phyloP scores from a whole-genome alignment of 345 rosid genomes.

The Noccaea bulbosa region DNA sequence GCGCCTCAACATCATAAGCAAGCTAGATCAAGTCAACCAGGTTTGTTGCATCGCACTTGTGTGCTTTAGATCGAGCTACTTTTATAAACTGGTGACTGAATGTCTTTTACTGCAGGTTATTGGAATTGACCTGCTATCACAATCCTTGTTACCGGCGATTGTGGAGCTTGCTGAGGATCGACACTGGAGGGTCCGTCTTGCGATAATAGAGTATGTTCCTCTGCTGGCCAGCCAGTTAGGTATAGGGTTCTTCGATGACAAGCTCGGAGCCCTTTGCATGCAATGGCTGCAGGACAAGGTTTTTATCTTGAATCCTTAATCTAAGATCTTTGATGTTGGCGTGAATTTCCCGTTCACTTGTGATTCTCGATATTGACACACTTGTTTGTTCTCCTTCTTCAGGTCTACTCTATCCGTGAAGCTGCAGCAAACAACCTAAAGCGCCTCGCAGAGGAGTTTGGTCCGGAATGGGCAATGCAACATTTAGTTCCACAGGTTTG shows the following conservation, averaged over 20 bases:
- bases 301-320: neutral
- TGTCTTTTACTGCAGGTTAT: conserved; percentile 63
- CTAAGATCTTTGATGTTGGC: neutral
- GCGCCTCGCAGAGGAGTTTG: conserved; percentile 90
- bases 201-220: conserved; percentile 96
- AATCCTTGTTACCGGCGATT: conserved; percentile 92
- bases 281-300: conserved; percentile 99
- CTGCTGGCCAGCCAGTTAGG: conserved; percentile 95
- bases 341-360: neutral
- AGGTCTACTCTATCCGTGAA: conserved; percentile 88
- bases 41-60: conserved; percentile 47
- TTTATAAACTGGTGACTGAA: neutral
- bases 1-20: conserved; percentile 95
- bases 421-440: conserved; percentile 86
- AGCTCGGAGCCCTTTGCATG: conserved; percentile 95
- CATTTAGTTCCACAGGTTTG: conserved; percentile 84
- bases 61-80: conserved; percentile 1
- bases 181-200: conserved; percentile 99
- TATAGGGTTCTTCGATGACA: conserved; percentile 88
- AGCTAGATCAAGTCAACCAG: conserved; percentile 99
- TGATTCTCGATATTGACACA: conserved; percentile 25
- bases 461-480: conserved; percentile 91
- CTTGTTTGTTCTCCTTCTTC: conserved; percentile 5
- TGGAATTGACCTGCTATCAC: conserved; percentile 95
- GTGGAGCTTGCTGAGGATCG: conserved; percentile 99